phyloP scores from a whole-genome alignment of 441 rosid species.

The Jatropha podagrica region DNA sequence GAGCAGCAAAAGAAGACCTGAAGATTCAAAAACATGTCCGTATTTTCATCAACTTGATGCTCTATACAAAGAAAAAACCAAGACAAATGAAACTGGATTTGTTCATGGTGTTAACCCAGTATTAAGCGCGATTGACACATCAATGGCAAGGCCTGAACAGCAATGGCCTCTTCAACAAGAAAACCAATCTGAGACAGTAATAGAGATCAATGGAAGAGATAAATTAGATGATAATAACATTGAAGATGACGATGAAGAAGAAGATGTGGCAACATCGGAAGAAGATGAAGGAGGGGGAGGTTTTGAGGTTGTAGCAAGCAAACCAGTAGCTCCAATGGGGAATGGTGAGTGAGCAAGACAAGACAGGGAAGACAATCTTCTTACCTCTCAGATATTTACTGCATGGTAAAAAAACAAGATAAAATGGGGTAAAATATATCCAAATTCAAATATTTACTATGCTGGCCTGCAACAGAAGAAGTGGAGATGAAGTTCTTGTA shows the following conservation, averaged over 20 bases:
- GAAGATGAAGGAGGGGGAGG: constrained; percentile 37
- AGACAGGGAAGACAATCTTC: background rate
- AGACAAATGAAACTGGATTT: constrained; percentile 14
- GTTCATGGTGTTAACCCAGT: constrained; percentile 13
- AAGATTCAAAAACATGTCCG: constrained; percentile 84
- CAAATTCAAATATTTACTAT: background rate
- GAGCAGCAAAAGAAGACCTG: constrained; percentile 66
- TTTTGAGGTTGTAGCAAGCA: constrained; percentile 51
- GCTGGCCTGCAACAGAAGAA: background rate
- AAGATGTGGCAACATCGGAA: constrained; percentile 32
- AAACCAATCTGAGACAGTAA: constrained; percentile 15
- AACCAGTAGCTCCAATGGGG: constrained; percentile 23
- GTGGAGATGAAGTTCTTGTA: background rate
- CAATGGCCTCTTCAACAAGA: constrained; percentile 57
- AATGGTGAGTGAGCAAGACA: constrained; percentile 26
- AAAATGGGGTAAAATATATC: background rate
- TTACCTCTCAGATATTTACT: background rate
- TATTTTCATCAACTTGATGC: constrained; percentile 78
- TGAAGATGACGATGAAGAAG: constrained; percentile 33
- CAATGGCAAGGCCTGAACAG: constrained; percentile 64
- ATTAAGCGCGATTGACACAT: constrained; percentile 39
- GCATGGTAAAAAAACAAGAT: background rate
- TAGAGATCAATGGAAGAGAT: constrained; percentile 46
- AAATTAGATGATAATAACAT: constrained; percentile 25
- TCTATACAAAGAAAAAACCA: constrained; percentile 55